Evolutionary conservation across 352 stramenopile species (phyloP).

Genomic region (Phytophthora cryptogea): DNA sequence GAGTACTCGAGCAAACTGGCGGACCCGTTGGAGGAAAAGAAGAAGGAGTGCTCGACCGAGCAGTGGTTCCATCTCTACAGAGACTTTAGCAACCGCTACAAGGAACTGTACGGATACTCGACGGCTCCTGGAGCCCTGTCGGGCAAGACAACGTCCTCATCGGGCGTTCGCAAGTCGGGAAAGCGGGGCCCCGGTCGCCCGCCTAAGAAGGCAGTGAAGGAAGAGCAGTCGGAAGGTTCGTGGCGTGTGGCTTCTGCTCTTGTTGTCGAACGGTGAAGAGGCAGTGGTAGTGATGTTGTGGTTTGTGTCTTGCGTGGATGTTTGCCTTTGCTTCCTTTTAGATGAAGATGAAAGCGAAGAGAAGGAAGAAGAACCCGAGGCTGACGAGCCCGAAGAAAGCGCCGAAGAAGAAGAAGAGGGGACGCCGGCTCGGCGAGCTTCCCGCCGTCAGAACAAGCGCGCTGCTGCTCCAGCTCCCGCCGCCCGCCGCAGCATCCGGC

Average conservation of each 20-base stretch:
- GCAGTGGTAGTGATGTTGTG: conserved; percentile 9
- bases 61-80: conserved; percentile 75
- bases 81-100: conserved; percentile 69
- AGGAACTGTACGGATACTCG: conserved; percentile 52
- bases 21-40: conserved; percentile 48
- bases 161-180: conserved; percentile 12
- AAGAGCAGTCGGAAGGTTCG: conserved; percentile 31
- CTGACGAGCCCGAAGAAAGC: conserved; percentile 29
- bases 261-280: neutral
- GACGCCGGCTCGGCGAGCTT: conserved; percentile 24
- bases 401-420: conserved; percentile 32
- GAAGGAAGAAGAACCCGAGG: conserved; percentile 42
- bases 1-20: conserved; percentile 82
- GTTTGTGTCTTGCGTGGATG: neutral
- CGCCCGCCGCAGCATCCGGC: conserved; percentile 37
- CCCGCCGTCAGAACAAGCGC: conserved; percentile 36
- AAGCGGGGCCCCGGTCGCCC: conserved; percentile 26
- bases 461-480: conserved; percentile 17
- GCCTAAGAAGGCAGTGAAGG: conserved; percentile 22
- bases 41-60: conserved; percentile 45
- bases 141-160: conserved; percentile 22
- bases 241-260: neutral
- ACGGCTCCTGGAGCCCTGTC: conserved; percentile 12
- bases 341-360: conserved; percentile 45
- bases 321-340: conserved; percentile 1